Evolutionary conservation across 495 filamentous ascomycete genomes (phyloP), one percentile per base, ranked within the genome.

Genomic region (Stereocaulon alpinum): DNA sequence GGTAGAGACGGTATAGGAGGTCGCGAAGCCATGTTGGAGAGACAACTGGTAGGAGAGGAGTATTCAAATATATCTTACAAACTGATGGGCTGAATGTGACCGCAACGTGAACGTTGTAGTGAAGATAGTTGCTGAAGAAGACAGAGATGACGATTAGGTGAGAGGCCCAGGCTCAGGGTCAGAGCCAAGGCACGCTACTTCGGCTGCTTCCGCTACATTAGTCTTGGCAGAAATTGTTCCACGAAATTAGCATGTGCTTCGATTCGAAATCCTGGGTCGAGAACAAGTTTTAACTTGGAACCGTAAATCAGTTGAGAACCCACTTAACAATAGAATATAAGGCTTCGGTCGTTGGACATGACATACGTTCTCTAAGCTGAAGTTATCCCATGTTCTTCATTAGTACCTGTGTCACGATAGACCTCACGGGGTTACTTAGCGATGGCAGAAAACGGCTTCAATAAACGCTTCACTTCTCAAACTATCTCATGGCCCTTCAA

Each of bases 1-100:
- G 30, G 30, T 11, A 30, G 49, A 37, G 27, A 34, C 7, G 49
- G 34, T 9, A 22, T 20, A 52, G 50, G 60, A 55, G 54, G 61
- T 37, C 29, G 54, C 27, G 65, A 65, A 6, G 56, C 58, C 65
- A 67, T 67, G 24, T 32, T 44, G 56, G 27, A 37, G 34, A 37
- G 34, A 12, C 12, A 10, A 0, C 34, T 37, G 7, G 5, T 12
- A 12, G 34, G 34, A 37, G 7, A 12, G 34, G 34, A 37, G 12
- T 9, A 37, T 37, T 10, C 34, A 37, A 37, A 12, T 37, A 37
- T 9, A 37, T 51, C 7, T 30, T 9, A n/a, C n/a, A 51, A 7
- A 3, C 15, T 27, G 17, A n/a, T 29, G 15, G 18, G 32, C 17
- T 30, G 29, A 10, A 14, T 37, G 29, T 12, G 29, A 52, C 12